These are phyloP conservation scores for Wickerhamomyces strasburgensis DNA, from an alignment of 805 yeast genomes.

Conservation along the genomic window DNA sequence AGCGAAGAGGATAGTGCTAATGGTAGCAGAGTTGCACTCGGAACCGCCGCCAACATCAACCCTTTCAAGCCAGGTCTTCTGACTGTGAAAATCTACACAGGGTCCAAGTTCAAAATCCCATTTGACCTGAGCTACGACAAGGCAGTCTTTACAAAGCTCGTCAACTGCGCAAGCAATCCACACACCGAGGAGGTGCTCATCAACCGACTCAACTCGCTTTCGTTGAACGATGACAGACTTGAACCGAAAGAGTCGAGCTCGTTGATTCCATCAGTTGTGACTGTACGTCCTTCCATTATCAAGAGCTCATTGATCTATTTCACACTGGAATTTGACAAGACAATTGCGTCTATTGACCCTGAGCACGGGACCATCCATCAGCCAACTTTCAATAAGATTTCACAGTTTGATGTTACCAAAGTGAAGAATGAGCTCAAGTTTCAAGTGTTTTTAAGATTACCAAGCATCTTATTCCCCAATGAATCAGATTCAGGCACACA, in stretches of 20 bases:
- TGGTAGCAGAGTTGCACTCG: neutral
- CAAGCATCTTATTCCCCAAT: slow-evolving; percentile 50
- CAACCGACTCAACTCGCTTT: slow-evolving; percentile 16
- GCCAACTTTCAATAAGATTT: slow-evolving; percentile 84
- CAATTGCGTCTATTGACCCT: slow-evolving; percentile 85
- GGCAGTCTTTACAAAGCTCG: slow-evolving; percentile 57
- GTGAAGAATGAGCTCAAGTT: slow-evolving; percentile 57
- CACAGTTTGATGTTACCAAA: slow-evolving; percentile 83
- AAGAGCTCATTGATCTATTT: slow-evolving; percentile 72
- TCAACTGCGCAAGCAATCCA: slow-evolving; percentile 45
- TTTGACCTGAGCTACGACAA: slow-evolving; percentile 61
- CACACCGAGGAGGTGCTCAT: slow-evolving; percentile 17
- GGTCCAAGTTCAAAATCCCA: slow-evolving; percentile 65
- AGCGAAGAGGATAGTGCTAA: neutral
- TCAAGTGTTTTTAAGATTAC: slow-evolving; percentile 76
- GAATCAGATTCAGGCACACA: slow-evolving; percentile 20
- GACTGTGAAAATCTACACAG: slow-evolving; percentile 71
- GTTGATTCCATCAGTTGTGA: slow-evolving; percentile 47
- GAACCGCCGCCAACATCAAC: slow-evolving; percentile 9
- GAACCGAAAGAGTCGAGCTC: slow-evolving; percentile 8
- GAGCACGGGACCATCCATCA: slow-evolving; percentile 71
- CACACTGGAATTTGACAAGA: slow-evolving; percentile 92
- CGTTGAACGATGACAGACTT: slow-evolving; percentile 23
- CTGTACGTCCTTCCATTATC: slow-evolving; percentile 49
- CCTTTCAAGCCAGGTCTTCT: slow-evolving; percentile 60